Conservation (phyloP, 352 stramenopile genomes). For the Globisporangium emineosum region DNA sequence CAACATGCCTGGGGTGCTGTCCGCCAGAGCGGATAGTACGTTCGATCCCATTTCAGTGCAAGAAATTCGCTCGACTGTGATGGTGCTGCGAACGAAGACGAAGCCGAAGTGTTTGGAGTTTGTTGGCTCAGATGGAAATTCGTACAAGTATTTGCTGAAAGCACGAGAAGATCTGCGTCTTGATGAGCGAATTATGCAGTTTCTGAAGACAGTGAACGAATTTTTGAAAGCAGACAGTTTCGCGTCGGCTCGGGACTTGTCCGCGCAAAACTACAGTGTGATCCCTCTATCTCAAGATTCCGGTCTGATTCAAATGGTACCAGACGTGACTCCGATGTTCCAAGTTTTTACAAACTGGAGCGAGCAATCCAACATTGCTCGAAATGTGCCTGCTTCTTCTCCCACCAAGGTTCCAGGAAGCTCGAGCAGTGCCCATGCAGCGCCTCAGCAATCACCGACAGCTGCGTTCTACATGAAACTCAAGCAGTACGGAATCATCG, state of each 20-base stretch:
- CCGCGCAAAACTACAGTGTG: constrained; percentile 69
- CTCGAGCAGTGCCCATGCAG: constrained; percentile 12
- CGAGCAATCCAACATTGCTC: constrained; percentile 22
- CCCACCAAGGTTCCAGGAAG: constrained; percentile 7
- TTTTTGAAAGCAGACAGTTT: constrained; percentile 52
- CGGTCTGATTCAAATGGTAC: constrained; percentile 86
- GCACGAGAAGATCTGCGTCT: constrained; percentile 85
- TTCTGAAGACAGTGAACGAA: constrained; percentile 69
- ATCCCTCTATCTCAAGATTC: constrained; percentile 76
- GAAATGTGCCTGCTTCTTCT: constrained; percentile 22
- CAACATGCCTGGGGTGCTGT: constrained; percentile 54
- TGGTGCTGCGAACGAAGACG: constrained; percentile 76
- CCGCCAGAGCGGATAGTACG: constrained; percentile 6
- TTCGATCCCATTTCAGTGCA: constrained; percentile 35
- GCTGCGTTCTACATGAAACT: constrained; percentile 82
- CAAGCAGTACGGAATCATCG: constrained; percentile 69
- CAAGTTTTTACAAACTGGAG: constrained; percentile 68
- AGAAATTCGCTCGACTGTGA: constrained; percentile 34
- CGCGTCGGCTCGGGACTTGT: constrained; percentile 41
- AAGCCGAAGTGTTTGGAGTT: constrained; percentile 86
- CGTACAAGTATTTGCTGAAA: constrained; percentile 84
- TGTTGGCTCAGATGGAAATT: constrained; percentile 64
- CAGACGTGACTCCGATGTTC: constrained; percentile 76
- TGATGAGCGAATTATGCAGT: constrained; percentile 91
- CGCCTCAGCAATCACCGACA: constrained; percentile 41